Percentiles rank a stretch among this genome's conserved stretches.
Evolutionary conservation across 2,329 filamentous ascomycete species (phyloP).

Genomic region (Aspergillus sp.): DNA sequence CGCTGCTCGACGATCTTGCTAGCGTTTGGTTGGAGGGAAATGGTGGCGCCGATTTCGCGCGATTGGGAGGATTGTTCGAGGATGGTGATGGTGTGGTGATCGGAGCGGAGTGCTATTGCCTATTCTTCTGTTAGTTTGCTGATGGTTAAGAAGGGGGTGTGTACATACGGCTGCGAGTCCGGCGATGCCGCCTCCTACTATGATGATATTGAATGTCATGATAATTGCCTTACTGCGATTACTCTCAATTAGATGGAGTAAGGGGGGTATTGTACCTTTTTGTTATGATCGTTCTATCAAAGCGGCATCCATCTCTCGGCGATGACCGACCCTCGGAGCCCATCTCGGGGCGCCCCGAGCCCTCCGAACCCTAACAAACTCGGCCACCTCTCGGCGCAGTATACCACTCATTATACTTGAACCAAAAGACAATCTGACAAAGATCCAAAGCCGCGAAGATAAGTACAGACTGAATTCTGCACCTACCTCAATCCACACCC

Average conservation of each 20-base stretch:
- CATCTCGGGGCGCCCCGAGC: slow-evolving; percentile 3
- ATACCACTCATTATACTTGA: no score
- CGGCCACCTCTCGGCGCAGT: neutral
- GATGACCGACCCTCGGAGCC: neutral
- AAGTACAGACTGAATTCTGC: neutral
- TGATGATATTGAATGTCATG: slow-evolving; percentile 47
- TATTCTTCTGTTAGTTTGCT: neutral
- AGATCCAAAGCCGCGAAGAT: neutral
- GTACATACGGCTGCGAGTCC: slow-evolving; percentile 31
- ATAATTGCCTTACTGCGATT: neutral
- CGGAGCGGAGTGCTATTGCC: slow-evolving; percentile 31
- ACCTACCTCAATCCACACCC: neutral
- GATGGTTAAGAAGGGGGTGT: neutral
- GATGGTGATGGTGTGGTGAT: slow-evolving; percentile 24
- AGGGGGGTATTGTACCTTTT: no score
- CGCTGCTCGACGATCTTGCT: slow-evolving; percentile 6
- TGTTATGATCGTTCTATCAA: neutral
- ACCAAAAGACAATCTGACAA: neutral
- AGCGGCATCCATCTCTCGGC: no score
- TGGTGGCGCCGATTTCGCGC: slow-evolving; percentile 53
- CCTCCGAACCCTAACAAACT: neutral
- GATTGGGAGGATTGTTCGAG: slow-evolving; percentile 29
- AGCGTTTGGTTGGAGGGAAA: slow-evolving; percentile 46
- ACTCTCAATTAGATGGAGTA: rapidly evolving
- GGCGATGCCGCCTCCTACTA: slow-evolving; percentile 51